Percentiles rank a stretch among this genome's conserved stretches.
Conservation (phyloP, 352 stramenopile genomes). For the Pythium chondricola region DNA sequence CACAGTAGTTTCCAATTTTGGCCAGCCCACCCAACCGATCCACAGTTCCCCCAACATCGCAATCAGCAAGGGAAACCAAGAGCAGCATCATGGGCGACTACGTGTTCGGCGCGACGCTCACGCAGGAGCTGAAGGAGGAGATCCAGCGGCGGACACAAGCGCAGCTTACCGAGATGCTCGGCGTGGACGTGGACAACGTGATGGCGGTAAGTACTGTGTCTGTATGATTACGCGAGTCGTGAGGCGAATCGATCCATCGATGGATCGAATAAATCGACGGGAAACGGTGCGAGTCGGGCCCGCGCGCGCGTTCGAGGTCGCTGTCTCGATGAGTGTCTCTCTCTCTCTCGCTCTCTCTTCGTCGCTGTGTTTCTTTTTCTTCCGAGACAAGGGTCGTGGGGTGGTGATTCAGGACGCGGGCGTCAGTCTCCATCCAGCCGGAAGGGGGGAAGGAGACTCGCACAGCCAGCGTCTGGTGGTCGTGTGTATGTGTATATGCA, state of each 20-base stretch:
- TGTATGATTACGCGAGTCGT: not conserved
- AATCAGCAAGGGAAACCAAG: not conserved
- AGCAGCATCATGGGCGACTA: slow-evolving; percentile 27
- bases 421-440: too few species aligned
- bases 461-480: too few species aligned
- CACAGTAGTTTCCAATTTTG: not conserved
- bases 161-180: slow-evolving; percentile 73
- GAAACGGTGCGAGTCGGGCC: not conserved
- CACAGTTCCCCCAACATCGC: too few species aligned
- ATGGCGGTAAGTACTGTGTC: slow-evolving; percentile 69
- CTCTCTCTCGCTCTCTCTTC: slow-evolving; percentile 6
- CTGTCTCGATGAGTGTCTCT: slow-evolving; percentile 8
- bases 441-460: too few species aligned
- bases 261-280: not conserved
- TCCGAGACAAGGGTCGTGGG: slow-evolving; percentile 10
- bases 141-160: slow-evolving; percentile 41
- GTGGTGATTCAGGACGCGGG: too few species aligned
- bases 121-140: slow-evolving; percentile 46
- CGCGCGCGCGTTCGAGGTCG: not conserved
- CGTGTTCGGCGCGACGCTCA: slow-evolving; percentile 56
- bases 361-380: slow-evolving; percentile 7
- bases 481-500: not conserved
- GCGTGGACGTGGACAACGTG: slow-evolving; percentile 75
- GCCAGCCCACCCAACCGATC: not conserved
- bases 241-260: not conserved